Base-by-base conservation (phyloP, 106 monocot species). In the Posidonia australis region DNA sequence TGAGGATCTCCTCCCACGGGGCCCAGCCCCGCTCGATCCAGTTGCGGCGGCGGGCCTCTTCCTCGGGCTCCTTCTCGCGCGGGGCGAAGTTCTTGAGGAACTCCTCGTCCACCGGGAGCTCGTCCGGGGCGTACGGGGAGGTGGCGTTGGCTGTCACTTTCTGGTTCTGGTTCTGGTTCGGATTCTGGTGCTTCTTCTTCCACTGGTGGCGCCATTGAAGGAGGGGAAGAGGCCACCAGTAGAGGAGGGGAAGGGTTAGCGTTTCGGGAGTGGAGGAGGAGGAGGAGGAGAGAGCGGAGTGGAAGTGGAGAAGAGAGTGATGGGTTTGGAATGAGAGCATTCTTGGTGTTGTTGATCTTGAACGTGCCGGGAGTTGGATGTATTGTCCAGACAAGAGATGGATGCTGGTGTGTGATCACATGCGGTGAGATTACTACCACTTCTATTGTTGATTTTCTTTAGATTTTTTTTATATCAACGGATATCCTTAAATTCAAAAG, bases 1-100 rank as follows among this genome's bases (percentile, higher is more conserved):
- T 76, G 62, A 94, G 83, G 67, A 86, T 77, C 66, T 94, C 94
- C 74, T 94, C 94, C 94, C 94, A 94, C 0, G 94, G 94, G 0
- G 94, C 94, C 94, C 94, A 94, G 2, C 86, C 89, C 13, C 86
- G 90, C 69, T 89, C 82, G 58, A 86, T 60, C 93, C 93, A 94
- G 74, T 83, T 78, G 12, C 79, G 67, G 59, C 84, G 82, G 31
- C 93, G 86, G 43, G 86, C 83, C 54, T 76, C 89, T 0, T 89
- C 84, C 68, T 94, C 93, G 54, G 89, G 67, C 26, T 89, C 81
- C 53, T 56, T 72, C 43, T 79, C 83, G 13, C 65, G 61, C 18
- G 89, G 79, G 53, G 79, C 72, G 62, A 73, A 88, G 18, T 69
- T 51, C 19, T 70, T 46, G 47, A 82, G 77, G 82, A 82, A 85